A percentile compares a stretch with the other conserved stretches of the same genome.
Conservation (phyloP, 495 filamentous ascomycete species). For the Penicillium subrubescens region DNA sequence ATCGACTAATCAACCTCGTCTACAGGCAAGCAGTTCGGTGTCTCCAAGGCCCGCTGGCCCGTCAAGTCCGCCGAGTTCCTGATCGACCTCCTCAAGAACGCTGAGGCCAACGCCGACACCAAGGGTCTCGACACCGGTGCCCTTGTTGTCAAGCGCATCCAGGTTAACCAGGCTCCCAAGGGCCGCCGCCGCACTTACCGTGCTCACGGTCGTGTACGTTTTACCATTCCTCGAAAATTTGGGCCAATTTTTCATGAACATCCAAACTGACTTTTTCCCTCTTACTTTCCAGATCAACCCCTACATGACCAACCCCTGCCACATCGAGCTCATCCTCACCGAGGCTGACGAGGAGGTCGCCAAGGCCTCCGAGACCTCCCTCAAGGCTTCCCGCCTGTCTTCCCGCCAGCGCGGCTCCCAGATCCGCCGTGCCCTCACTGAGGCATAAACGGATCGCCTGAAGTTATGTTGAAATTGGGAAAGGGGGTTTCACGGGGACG, state of each 20-base stretch:
- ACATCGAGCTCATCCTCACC: slow-evolving; percentile 99
- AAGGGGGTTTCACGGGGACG: slow-evolving; percentile 29
- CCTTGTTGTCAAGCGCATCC: slow-evolving; percentile 98
- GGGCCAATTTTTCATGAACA: not conserved
- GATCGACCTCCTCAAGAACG: slow-evolving; percentile 95
- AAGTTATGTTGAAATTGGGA: not conserved
- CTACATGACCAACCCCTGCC: slow-evolving; percentile 99
- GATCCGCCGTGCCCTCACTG: slow-evolving; percentile 76
- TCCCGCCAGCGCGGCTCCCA: slow-evolving; percentile 86
- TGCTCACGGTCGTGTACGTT: slow-evolving; percentile 98
- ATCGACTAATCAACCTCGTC: slow-evolving; percentile 27
- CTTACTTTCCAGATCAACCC: slow-evolving; percentile 79
- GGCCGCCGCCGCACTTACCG: slow-evolving; percentile 97
- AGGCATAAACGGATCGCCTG: slow-evolving; percentile 59
- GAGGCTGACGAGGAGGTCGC: slow-evolving; percentile 87
- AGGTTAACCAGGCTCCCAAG: slow-evolving; percentile 99
- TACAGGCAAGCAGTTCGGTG: slow-evolving; percentile 97
- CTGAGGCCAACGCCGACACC: slow-evolving; percentile 97
- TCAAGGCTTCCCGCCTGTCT: slow-evolving; percentile 66
- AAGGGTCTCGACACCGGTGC: slow-evolving; percentile 98
- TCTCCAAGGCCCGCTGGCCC: slow-evolving; percentile 96
- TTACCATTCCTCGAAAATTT: not conserved
- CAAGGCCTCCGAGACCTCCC: slow-evolving; percentile 59
- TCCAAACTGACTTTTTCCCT: slow-evolving; percentile 6
- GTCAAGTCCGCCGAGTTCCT: slow-evolving; percentile 98